Conservation (phyloP, 441 rosid genomes). For the Gossypium gossypioides region DNA sequence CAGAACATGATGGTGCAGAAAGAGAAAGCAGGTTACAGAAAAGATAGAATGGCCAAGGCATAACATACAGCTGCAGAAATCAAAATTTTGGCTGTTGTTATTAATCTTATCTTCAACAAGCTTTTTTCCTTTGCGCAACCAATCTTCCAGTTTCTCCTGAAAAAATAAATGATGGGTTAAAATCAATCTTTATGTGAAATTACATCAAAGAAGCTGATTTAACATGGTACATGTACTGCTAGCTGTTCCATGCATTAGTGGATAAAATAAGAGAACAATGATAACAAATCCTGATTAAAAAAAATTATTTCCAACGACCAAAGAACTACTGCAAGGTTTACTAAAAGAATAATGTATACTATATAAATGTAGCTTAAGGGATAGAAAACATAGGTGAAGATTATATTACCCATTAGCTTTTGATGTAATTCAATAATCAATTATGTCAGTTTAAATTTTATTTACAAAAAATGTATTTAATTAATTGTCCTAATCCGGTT, state of each 20-base stretch:
- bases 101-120: conserved; percentile 52
- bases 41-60: conserved; percentile 7
- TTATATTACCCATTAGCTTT: neutral
- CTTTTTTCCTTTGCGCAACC: conserved; percentile 64
- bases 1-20: conserved; percentile 1
- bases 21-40: neutral
- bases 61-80: conserved; percentile 51
- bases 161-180: conserved; percentile 13
- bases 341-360: neutral
- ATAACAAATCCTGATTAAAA: neutral
- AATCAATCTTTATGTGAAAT: neutral
- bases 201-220: neutral
- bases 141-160: conserved; percentile 87
- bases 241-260: neutral
- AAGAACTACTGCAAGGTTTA: neutral
- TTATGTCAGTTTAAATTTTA: neutral
- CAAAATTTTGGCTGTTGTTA: conserved; percentile 35
- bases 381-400: neutral
- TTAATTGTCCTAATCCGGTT: neutral
- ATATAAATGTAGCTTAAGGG: neutral
- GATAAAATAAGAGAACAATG: neutral
- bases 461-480: neutral
- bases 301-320: neutral
- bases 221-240: neutral
- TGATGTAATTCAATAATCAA: neutral